These are phyloP conservation scores for Agrostemma githago DNA, from an alignment of 148 eudicot species.

Conservation along the genomic window DNA sequence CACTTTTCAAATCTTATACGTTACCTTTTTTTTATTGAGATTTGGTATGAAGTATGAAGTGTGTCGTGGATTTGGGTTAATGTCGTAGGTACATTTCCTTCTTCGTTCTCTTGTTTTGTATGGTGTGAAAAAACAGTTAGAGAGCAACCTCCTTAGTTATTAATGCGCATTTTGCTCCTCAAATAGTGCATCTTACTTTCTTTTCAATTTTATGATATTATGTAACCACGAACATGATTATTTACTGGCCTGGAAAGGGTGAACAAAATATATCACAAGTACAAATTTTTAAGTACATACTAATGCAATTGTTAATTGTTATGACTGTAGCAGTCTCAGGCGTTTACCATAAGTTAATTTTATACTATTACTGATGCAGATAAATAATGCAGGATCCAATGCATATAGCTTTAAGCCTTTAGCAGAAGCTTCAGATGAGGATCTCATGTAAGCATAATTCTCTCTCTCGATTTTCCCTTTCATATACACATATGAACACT, in stretches of 20 bases:
- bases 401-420: conserved; percentile 92
- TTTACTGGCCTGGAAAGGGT: background rate
- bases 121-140: too few species aligned
- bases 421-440: conserved; percentile 94
- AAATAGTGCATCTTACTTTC: background rate
- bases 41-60: too few species aligned
- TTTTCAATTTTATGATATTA: background rate
- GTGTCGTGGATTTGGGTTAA: too few species aligned
- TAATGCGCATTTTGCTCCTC: background rate
- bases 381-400: conserved; percentile 99
- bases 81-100: too few species aligned
- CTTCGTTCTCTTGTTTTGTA: too few species aligned
- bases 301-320: background rate
- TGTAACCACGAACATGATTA: background rate
- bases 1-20: too few species aligned
- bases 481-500: background rate
- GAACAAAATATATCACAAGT: background rate
- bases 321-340: background rate
- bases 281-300: background rate
- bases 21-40: too few species aligned
- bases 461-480: background rate
- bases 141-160: too few species aligned
- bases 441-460: conserved; percentile 62
- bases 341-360: conserved; percentile 23
- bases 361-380: conserved; percentile 59